Conservation (phyloP, 805 yeast species). For the Kodamaea fukazawae region DNA sequence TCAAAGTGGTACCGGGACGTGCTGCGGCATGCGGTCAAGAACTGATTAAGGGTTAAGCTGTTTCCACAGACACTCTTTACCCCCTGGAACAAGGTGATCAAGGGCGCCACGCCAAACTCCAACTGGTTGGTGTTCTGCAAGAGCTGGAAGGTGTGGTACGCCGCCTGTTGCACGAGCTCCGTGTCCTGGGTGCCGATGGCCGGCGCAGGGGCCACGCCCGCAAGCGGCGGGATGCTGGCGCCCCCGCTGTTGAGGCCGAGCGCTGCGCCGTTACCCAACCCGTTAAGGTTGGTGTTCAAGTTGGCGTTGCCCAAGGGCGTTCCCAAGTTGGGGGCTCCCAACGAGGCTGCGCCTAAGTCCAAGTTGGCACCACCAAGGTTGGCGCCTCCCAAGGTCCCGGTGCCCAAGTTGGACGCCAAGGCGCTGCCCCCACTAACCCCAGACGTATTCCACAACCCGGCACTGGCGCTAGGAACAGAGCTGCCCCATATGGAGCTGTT, state of each 20-base stretch:
- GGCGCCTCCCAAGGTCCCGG: neutral
- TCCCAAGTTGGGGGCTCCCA: too few relatives aligned
- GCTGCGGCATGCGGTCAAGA: conserved; percentile 25
- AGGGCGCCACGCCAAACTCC: conserved; percentile 36
- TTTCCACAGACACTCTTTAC: conserved; percentile 28
- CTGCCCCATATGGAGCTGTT: conserved; percentile 34
- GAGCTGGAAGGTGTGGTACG: conserved; percentile 37
- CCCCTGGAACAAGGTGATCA: conserved; percentile 30
- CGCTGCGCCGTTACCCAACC: too few relatives aligned
- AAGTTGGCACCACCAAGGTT: too few relatives aligned
- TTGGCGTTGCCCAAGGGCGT: too few relatives aligned
- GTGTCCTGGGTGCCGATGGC: conserved; percentile 15
- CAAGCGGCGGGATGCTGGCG: too few relatives aligned
- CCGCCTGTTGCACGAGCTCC: conserved; percentile 42
- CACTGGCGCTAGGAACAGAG: conserved; percentile 4
- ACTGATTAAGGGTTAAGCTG: conserved; percentile 31
- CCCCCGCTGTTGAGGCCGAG: too few relatives aligned
- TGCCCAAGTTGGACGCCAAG: too few relatives aligned
- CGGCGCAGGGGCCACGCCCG: neutral
- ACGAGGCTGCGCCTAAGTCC: too few relatives aligned
- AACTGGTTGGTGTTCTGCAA: conserved; percentile 36
- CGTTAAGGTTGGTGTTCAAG: too few relatives aligned
- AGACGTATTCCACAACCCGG: conserved; percentile 1
- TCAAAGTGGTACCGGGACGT: conserved; percentile 37
- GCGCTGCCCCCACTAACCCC: too few relatives aligned